Conservation (phyloP, 768 basidiomycete species). For the Russula earlei region DNA sequence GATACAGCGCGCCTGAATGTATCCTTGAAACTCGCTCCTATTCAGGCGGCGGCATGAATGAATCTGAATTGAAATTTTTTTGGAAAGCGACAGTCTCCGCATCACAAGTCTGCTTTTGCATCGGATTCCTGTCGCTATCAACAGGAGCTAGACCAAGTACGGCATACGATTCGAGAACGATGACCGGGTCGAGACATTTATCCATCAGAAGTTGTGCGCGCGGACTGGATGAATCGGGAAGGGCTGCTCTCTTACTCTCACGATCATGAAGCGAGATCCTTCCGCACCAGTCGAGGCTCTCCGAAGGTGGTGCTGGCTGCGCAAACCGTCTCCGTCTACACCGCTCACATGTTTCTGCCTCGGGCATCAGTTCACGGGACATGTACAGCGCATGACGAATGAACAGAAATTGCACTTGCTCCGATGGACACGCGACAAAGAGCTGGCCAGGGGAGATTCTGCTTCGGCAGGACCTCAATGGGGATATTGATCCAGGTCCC, state of each 20-base stretch:
- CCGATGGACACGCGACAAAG: conserved; percentile 63
- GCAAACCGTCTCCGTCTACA: background rate
- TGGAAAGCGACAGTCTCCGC: conserved; percentile 82
- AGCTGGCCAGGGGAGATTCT: conserved; percentile 62
- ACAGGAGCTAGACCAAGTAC: conserved; percentile 46
- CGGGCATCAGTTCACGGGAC: conserved; percentile 72
- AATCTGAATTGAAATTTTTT: too few species aligned
- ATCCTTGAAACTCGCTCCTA: too few species aligned
- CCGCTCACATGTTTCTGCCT: conserved; percentile 2
- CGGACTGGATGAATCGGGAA: conserved; percentile 61
- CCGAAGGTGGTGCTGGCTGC: conserved; percentile 56
- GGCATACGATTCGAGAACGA: conserved; percentile 86
- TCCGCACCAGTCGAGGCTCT: conserved; percentile 79
- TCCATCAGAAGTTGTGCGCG: conserved; percentile 61
- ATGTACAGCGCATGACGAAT: conserved; percentile 74
- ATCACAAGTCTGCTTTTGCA: conserved; percentile 79
- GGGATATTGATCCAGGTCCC: conserved; percentile 88
- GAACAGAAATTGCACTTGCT: conserved; percentile 57
- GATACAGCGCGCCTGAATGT: too few species aligned
- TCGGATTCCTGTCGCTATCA: conserved; percentile 18
- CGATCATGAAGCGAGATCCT: conserved; percentile 81
- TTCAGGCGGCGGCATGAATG: conserved; percentile 85
- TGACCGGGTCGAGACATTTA: conserved; percentile 67
- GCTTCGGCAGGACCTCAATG: conserved; percentile 74
- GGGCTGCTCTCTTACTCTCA: conserved; percentile 72